These are phyloP conservation scores for Arxiozyma slooffiae DNA, from an alignment of 1,139 yeast species.

Conservation along the genomic window DNA sequence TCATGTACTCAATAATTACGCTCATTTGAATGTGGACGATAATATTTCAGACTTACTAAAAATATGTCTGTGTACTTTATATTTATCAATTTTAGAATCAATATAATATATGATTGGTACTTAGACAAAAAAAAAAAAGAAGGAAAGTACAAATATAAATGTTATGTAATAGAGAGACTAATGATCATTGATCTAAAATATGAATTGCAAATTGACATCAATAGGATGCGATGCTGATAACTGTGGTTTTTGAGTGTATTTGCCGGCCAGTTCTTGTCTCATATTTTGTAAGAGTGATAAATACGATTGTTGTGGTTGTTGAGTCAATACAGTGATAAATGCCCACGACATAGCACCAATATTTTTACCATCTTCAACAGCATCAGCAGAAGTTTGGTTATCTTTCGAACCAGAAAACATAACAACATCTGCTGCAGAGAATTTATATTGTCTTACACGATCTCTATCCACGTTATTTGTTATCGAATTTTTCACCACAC, in stretches of 20 bases:
- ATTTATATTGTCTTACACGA: slow-evolving; percentile 45
- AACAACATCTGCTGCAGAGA: slow-evolving; percentile 82
- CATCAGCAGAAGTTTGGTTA: slow-evolving; percentile 71
- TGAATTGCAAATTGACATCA: slow-evolving; percentile 62
- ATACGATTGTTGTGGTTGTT: slow-evolving; percentile 65
- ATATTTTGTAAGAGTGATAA: slow-evolving; percentile 69
- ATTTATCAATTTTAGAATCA: background rate
- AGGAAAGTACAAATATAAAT: too few relatives aligned
- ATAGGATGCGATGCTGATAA: slow-evolving; percentile 76
- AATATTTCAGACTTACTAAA: too few relatives aligned
- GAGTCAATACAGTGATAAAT: slow-evolving; percentile 59
- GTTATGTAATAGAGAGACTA: too few relatives aligned
- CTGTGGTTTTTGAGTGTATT: slow-evolving; percentile 85
- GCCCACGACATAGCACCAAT: slow-evolving; percentile 97
- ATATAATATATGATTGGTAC: background rate
- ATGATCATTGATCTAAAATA: slow-evolving; percentile 16
- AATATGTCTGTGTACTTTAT: too few relatives aligned
- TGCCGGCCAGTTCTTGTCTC: slow-evolving; percentile 56
- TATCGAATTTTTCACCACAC: slow-evolving; percentile 33
- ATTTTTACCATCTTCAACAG: slow-evolving; percentile 62
- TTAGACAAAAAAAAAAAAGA: background rate
- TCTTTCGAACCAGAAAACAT: slow-evolving; percentile 88
- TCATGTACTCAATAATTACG: background rate
- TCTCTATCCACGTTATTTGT: slow-evolving; percentile 31
- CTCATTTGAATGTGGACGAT: too few relatives aligned